Evolutionary conservation across 129 eudicot species (phyloP).

Genomic region (Artemisia annua): DNA sequence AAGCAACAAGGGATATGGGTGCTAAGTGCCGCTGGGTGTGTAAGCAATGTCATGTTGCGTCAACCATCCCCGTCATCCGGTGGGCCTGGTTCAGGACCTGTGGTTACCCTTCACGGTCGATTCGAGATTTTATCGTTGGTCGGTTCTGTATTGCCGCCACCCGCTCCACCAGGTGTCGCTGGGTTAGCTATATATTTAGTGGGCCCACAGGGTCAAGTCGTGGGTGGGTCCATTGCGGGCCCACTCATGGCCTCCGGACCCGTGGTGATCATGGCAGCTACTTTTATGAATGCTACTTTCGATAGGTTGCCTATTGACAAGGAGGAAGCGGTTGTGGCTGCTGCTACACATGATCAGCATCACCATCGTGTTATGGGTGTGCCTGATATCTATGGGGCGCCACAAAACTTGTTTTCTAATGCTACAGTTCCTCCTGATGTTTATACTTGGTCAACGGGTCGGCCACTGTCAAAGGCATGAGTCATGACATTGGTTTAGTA

Average conservation of each 20-base stretch:
- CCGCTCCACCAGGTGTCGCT: constrained; percentile 55
- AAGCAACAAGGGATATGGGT: constrained; percentile 60
- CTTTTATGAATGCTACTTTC: constrained; percentile 65
- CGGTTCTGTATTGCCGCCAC: constrained; percentile 63
- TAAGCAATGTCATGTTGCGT: constrained; percentile 57
- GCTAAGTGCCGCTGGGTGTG: constrained; percentile 64
- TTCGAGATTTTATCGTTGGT: constrained; percentile 64
- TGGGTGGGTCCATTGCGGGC: constrained; percentile 68
- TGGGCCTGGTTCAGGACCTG: constrained; percentile 30
- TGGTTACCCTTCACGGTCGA: constrained; percentile 62
- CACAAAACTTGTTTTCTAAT: constrained; percentile 51
- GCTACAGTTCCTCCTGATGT: constrained; percentile 46
- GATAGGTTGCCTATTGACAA: constrained; percentile 59
- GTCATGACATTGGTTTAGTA: neutral
- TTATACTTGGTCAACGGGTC: constrained; percentile 59
- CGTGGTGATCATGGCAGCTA: constrained; percentile 69
- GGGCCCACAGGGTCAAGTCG: constrained; percentile 77
- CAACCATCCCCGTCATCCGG: constrained; percentile 50
- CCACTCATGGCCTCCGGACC: constrained; percentile 73
- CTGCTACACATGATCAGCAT: constrained; percentile 32
- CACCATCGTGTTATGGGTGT: constrained; percentile 33
- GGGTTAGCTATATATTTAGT: constrained; percentile 58
- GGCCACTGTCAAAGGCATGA: constrained; percentile 38
- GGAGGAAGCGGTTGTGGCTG: constrained; percentile 35
- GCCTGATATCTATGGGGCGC: constrained; percentile 45